These are phyloP conservation scores for Syncephalastrum monosporum DNA, from an alignment of 371 early-diverging fungal genomes.

Conservation along the genomic window DNA sequence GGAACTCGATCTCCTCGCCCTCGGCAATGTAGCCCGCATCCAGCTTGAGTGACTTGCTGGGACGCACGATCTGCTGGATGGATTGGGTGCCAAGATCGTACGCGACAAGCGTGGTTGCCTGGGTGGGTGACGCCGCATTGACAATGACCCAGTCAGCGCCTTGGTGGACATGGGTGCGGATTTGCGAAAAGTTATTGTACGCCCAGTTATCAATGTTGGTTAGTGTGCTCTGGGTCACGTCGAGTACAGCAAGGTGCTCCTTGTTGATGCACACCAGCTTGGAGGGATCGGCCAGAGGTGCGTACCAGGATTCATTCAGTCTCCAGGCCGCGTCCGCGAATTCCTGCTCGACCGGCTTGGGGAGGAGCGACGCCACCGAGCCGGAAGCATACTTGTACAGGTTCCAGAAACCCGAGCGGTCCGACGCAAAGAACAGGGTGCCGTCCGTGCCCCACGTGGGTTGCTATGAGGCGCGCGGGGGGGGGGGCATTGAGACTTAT, in stretches of 20 bases:
- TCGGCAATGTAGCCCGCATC: conserved; percentile 56
- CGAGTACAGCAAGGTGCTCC: conserved; percentile 45
- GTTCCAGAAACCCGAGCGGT: conserved; percentile 75
- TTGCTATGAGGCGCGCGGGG: conserved; percentile 34
- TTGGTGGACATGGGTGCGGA: conserved; percentile 32
- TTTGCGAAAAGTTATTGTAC: conserved; percentile 30
- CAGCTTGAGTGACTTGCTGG: conserved; percentile 21
- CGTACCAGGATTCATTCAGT: conserved; percentile 36
- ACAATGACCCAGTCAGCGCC: conserved; percentile 31
- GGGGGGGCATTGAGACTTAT: neutral
- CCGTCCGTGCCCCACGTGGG: conserved; percentile 59
- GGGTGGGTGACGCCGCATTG: conserved; percentile 30
- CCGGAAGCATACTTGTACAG: conserved; percentile 48
- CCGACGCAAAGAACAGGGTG: conserved; percentile 63
- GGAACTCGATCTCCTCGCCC: conserved; percentile 63
- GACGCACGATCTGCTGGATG: conserved; percentile 15
- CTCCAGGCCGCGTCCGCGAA: conserved; percentile 54
- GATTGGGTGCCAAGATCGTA: conserved; percentile 14
- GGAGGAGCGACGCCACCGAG: conserved; percentile 37
- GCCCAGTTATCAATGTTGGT: conserved; percentile 33
- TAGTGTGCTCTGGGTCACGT: conserved; percentile 44
- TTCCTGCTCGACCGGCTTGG: conserved; percentile 51
- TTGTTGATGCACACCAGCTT: conserved; percentile 44
- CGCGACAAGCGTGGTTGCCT: conserved; percentile 23
- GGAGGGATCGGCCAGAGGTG: conserved; percentile 42